Evolutionary conservation across 2,329 filamentous ascomycete genomes (phyloP), one percentile per base, ranked within the genome.

Genomic region (Thermothelomyces thermophilus): DNA sequence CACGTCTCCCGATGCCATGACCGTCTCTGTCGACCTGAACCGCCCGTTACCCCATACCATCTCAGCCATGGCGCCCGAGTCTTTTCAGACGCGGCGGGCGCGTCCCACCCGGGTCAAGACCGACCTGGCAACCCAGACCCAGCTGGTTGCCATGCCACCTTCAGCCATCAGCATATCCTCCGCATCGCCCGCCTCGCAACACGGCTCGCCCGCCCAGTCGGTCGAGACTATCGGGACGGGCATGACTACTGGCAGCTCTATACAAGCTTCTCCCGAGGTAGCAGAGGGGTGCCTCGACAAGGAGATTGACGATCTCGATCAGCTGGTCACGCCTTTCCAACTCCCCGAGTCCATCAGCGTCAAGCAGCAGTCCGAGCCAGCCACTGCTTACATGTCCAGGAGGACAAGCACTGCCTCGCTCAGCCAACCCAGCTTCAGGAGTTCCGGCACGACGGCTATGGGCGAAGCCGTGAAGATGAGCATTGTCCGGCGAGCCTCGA

Each of bases 401-500:
- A 77, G 79, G 58, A 75, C 79, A 5, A 83, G 81, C 62, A 69
- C 70, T 55, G 81, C 73, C 58, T 83, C 85, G 5, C 78, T 87
- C 62, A 79, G 77, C 41, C 82, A 87, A 53, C 75, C 76, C 46
- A 64, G 48, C 30, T 22, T 80, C 51, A 69, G 73, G 20, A 67
- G 73, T 41, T 46, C 59, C 42, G 76, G 73, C 62, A 80, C 82
- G 61, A 79, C 77, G 31, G 78, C 84, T 35, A 68, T 75, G 62
- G 68, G 71, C 13, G 74, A 77, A 48, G 65, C 67, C 34, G 55
- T 62, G 39, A 61, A 61, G 35, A 75, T 73, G 60, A 70, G 67
- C 44, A 69, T 97, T 50, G 94, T 97, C 58, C 83, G 93, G 55
- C 81, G 90, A 55, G 73, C 96, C 19, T 97, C 93, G 28, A 87